Conservation (phyloP, 257 asterid species). For the Scutellaria barbata region DNA sequence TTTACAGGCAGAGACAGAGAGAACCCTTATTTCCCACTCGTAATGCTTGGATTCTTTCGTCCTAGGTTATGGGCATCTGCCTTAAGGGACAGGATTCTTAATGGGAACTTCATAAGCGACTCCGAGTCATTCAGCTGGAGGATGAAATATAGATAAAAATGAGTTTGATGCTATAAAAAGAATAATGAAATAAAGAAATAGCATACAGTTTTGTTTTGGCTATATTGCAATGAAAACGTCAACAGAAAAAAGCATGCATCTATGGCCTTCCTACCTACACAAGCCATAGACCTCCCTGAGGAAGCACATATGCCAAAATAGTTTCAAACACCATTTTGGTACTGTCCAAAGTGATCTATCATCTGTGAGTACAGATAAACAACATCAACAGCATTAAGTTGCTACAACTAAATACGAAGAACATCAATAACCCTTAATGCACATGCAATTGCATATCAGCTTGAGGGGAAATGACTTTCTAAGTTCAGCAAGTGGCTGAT, state of each 20-base stretch:
- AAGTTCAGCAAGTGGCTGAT: too few species aligned
- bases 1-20: constrained; percentile 89
- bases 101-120: constrained; percentile 78
- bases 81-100: constrained; percentile 85
- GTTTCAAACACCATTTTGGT: constrained; percentile 73
- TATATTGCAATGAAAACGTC: constrained; percentile 29
- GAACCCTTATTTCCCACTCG: constrained; percentile 89
- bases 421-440: too few species aligned
- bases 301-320: constrained; percentile 90
- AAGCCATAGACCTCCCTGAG: constrained; percentile 69
- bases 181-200: constrained; percentile 18
- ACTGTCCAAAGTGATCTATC: constrained; percentile 98
- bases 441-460: too few species aligned
- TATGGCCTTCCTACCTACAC: background rate
- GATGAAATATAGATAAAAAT: constrained; percentile 30
- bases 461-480: too few species aligned
- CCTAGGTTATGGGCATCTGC: constrained; percentile 75
- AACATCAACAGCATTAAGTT: constrained; percentile 29
- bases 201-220: background rate
- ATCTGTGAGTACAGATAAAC: constrained; percentile 68
- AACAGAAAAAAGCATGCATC: background rate
- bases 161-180: background rate
- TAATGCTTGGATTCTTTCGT: constrained; percentile 49
- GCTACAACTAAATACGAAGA: background rate
- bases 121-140: constrained; percentile 66